phyloP scores from a whole-genome alignment of 2,329 filamentous ascomycete species.

The Juglanconis oblonga region DNA sequence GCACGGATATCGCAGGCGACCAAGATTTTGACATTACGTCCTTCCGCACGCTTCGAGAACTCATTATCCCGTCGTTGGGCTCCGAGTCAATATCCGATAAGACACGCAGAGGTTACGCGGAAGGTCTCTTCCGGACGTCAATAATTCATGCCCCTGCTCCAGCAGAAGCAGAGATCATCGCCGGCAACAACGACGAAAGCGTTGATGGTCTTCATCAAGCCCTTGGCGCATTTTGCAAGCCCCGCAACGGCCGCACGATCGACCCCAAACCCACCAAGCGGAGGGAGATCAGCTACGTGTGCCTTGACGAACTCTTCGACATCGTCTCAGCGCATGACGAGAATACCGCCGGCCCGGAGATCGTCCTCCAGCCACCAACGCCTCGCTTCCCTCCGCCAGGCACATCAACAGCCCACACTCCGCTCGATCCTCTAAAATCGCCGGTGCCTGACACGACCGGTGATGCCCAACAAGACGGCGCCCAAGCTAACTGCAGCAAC shows the following conservation, averaged over 20 bases:
- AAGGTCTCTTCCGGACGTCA: constrained; percentile 76
- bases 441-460: constrained; percentile 16
- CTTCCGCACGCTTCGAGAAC: constrained; percentile 64
- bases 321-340: constrained; percentile 56
- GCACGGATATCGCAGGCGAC: constrained; percentile 58
- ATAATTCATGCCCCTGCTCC: constrained; percentile 68
- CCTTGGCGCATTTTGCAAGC: constrained; percentile 54
- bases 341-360: constrained; percentile 31
- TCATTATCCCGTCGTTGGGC: constrained; percentile 75
- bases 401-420: constrained; percentile 19
- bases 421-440: constrained; percentile 16
- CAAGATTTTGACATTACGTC: constrained; percentile 78
- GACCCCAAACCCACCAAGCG: constrained; percentile 64
- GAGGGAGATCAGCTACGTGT: constrained; percentile 72
- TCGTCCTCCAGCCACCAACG: constrained; percentile 42
- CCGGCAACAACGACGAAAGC: constrained; percentile 39
- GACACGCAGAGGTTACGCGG: constrained; percentile 67
- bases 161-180: constrained; percentile 56
- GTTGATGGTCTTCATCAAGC: constrained; percentile 45
- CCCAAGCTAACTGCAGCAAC: constrained; percentile 20
- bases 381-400: constrained; percentile 35
- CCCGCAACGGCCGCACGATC: constrained; percentile 70
- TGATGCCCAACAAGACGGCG: constrained; percentile 10
- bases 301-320: constrained; percentile 74
- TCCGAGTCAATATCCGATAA: constrained; percentile 61